phyloP scores from a whole-genome alignment of 2,329 filamentous ascomycete genomes.

The Colletotrichum siamense region DNA sequence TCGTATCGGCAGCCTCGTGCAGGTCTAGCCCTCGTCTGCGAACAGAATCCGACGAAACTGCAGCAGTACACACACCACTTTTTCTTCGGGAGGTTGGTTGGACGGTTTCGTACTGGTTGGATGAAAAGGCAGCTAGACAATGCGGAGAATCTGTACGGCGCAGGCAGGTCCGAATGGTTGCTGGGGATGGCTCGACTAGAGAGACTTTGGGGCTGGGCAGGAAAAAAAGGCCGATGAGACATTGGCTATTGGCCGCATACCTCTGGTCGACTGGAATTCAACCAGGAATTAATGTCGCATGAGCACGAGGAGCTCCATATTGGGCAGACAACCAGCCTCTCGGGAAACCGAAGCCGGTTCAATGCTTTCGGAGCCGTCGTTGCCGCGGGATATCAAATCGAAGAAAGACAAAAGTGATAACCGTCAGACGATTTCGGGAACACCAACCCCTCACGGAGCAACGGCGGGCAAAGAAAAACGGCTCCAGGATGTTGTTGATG shows the following conservation, averaged over 20 bases:
- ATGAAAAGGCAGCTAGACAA: background rate
- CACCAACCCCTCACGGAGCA: background rate
- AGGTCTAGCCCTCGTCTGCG: background rate
- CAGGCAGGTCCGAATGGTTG: background rate
- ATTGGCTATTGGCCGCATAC: background rate
- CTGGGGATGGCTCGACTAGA: background rate
- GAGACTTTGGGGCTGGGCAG: background rate
- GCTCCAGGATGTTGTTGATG: background rate
- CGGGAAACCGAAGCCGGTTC: background rate
- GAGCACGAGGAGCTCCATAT: background rate
- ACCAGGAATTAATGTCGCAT: background rate
- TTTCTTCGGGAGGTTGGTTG: background rate
- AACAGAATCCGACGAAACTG: background rate
- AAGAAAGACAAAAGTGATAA: background rate
- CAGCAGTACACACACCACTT: background rate
- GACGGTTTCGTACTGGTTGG: background rate
- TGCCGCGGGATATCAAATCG: background rate
- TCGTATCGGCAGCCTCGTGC: constrained; percentile 3
- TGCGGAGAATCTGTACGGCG: background rate
- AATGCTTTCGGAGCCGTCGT: background rate
- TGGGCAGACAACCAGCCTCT: background rate
- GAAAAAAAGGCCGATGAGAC: background rate
- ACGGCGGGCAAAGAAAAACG: background rate
- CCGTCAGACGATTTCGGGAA: background rate
- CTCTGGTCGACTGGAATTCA: background rate